A percentile compares a stretch with the other conserved stretches of the same genome.
Conservation (phyloP, 441 rosid species). For the Sinapis alba region DNA sequence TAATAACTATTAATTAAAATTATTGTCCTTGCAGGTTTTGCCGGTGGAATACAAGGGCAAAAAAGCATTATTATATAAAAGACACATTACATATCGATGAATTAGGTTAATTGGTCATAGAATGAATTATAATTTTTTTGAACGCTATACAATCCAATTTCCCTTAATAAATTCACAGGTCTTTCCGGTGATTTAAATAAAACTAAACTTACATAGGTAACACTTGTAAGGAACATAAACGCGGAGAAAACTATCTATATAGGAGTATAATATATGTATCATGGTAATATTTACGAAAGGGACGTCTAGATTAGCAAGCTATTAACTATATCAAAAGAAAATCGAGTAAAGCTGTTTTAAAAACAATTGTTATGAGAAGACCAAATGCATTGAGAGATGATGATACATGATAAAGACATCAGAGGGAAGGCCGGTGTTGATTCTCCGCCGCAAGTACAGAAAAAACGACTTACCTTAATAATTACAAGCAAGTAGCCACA, state of each 20-base stretch:
- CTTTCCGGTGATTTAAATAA: slow-evolving; percentile 24
- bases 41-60: too few species aligned
- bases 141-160: too few species aligned
- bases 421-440: slow-evolving; percentile 23
- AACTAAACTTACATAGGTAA: too few species aligned
- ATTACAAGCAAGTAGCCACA: slow-evolving; percentile 20
- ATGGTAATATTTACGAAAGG: background rate
- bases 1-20: too few species aligned
- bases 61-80: too few species aligned
- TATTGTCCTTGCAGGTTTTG: too few species aligned
- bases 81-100: too few species aligned
- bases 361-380: background rate
- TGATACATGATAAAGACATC: background rate
- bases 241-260: too few species aligned
- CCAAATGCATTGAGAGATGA: slow-evolving; percentile 11
- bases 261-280: too few species aligned
- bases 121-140: too few species aligned
- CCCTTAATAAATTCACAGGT: slow-evolving; percentile 13
- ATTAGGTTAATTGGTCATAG: too few species aligned
- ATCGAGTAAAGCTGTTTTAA: background rate
- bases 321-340: background rate
- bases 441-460: slow-evolving; percentile 17
- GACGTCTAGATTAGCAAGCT: too few species aligned
- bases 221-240: background rate
- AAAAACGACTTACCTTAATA: slow-evolving; percentile 15